These are phyloP conservation scores for Sequoia sempervirens DNA, from an alignment of 75 land plant species.

Conservation along the genomic window DNA sequence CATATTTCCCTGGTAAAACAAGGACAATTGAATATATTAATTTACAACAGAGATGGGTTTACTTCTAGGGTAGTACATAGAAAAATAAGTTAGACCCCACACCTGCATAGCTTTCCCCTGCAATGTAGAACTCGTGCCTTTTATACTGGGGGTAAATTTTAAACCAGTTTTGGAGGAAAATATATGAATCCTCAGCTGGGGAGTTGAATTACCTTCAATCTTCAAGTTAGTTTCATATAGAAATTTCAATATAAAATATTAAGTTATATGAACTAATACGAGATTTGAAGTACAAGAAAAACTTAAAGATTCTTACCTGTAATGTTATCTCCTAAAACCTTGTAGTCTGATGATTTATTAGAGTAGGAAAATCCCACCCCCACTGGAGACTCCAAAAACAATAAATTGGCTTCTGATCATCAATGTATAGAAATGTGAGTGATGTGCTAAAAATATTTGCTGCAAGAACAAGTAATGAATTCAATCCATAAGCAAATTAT, in stretches of 20 bases:
- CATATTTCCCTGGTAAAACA: constrained; percentile 50
- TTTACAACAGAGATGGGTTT: too few species aligned
- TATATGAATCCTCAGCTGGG: constrained; percentile 23
- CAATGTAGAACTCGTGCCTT: constrained; percentile 65
- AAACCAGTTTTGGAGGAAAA: too few species aligned
- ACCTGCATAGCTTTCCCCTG: constrained; percentile 96
- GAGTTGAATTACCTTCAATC: constrained; percentile 12
- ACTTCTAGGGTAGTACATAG: too few species aligned
- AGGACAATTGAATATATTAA: too few species aligned
- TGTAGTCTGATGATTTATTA: constrained; percentile 1
- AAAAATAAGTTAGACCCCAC: background rate
- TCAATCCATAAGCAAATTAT: background rate
- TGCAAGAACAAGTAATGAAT: too few species aligned
- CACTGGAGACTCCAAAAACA: background rate
- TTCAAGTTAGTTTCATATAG: background rate
- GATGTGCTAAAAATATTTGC: background rate
- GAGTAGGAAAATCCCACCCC: constrained; percentile 10
- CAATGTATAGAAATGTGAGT: background rate
- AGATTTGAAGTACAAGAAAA: background rate
- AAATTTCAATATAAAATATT: background rate
- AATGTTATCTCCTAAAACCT: background rate
- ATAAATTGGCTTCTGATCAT: constrained; percentile 1
- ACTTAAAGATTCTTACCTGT: background rate
- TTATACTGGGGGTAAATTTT: constrained; percentile 18
- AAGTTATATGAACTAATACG: too few species aligned